These are phyloP conservation scores for Candida ficus DNA, from an alignment of 805 yeast genomes.

Conservation along the genomic window DNA sequence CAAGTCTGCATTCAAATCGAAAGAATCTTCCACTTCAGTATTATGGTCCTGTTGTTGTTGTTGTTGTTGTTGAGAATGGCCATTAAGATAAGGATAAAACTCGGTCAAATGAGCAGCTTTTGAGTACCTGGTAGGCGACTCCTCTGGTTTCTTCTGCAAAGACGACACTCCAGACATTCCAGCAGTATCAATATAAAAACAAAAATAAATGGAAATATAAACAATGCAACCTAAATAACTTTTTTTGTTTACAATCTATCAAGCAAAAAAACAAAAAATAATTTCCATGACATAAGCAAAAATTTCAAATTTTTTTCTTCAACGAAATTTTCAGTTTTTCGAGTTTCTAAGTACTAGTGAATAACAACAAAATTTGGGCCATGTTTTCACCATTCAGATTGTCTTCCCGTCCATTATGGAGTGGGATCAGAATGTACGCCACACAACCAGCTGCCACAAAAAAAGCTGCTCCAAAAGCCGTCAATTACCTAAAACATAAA, in stretches of 20 bases:
- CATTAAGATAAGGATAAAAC: conserved; percentile 25
- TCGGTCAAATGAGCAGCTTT: conserved; percentile 24
- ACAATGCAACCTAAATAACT: not conserved
- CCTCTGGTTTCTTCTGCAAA: conserved; percentile 17
- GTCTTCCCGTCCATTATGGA: conserved; percentile 2
- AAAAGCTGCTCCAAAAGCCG: conserved; percentile 22
- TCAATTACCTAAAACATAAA: conserved; percentile 43
- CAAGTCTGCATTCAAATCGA: no score
- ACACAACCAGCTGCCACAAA: conserved; percentile 6
- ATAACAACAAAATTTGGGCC: not conserved
- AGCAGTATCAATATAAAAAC: not conserved
- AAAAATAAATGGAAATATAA: not conserved
- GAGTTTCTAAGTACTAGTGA: no score
- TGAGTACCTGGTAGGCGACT: conserved; percentile 20
- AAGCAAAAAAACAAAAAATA: no score
- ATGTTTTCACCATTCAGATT: conserved; percentile 6
- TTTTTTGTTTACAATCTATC: no score
- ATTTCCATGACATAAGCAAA: not conserved
- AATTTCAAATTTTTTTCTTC: conserved; percentile 1
- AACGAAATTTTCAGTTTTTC: not conserved
- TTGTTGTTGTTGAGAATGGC: conserved; percentile 20
- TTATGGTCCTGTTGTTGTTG: not conserved
- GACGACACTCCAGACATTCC: not conserved
- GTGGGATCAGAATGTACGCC: conserved; percentile 16
- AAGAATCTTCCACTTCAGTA: not conserved